phyloP scores from a whole-genome alignment of 2,329 filamentous ascomycete genomes.

The Arthroderma sp. region DNA sequence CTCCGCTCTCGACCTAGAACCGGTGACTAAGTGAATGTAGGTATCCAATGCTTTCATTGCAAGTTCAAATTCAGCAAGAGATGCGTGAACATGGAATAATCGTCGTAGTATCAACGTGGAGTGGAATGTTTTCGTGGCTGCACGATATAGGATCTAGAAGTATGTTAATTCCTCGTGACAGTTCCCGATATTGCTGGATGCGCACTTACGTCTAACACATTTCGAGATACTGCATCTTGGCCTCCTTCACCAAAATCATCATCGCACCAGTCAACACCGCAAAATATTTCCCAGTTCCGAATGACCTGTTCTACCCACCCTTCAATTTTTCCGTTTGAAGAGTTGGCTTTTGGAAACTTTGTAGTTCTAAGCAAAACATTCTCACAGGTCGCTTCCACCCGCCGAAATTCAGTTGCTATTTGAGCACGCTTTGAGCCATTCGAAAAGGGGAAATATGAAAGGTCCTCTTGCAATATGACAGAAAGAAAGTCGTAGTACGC shows the following conservation, averaged over 20 bases:
- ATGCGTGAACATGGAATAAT: slow-evolving; percentile 75
- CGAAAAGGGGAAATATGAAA: slow-evolving; percentile 23
- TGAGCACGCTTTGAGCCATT: slow-evolving; percentile 41
- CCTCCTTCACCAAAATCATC: slow-evolving; percentile 70
- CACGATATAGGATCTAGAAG: slow-evolving; percentile 64
- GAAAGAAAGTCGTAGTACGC: slow-evolving; percentile 75
- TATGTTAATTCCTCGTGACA: slow-evolving; percentile 5
- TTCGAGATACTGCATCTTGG: slow-evolving; percentile 58
- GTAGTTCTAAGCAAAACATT: slow-evolving; percentile 63
- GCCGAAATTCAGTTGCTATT: slow-evolving; percentile 64
- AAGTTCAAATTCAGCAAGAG: slow-evolving; percentile 81
- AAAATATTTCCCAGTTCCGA: slow-evolving; percentile 72
- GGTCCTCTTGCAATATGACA: slow-evolving; percentile 49
- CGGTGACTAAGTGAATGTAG: slow-evolving; percentile 76
- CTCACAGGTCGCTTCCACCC: slow-evolving; percentile 69
- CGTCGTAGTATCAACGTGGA: slow-evolving; percentile 78
- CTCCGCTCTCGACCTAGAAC: slow-evolving; percentile 68
- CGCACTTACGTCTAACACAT: slow-evolving; percentile 53
- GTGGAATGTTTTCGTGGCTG: slow-evolving; percentile 87
- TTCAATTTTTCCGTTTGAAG: slow-evolving; percentile 68
- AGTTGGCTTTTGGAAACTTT: slow-evolving; percentile 70
- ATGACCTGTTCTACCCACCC: slow-evolving; percentile 67
- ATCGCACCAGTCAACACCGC: slow-evolving; percentile 67
- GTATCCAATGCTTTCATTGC: slow-evolving; percentile 85
- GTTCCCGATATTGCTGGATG: neutral